A percentile compares a stretch with the other conserved stretches of the same genome.
Evolutionary conservation across 1,284 basidiomycete genomes (phyloP).

Genomic region (Moniliella sp.): DNA sequence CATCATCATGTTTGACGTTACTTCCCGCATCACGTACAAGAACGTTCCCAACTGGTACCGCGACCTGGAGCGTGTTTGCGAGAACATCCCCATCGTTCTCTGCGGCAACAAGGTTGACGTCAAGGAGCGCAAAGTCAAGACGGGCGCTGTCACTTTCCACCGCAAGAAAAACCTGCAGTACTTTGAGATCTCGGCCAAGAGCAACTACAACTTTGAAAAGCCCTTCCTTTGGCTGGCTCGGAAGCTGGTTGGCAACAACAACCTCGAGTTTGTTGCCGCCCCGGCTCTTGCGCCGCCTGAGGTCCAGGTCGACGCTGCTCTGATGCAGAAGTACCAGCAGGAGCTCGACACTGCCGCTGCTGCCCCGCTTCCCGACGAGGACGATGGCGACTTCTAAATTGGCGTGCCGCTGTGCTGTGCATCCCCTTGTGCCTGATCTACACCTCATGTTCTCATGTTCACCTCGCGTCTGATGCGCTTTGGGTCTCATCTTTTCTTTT

Average conservation of each 20-base stretch:
- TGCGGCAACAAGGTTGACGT: constrained; percentile 99
- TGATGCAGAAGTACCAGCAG: constrained; percentile 63
- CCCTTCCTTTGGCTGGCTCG: constrained; percentile 98
- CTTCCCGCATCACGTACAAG: constrained; percentile 98
- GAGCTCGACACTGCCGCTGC: constrained; percentile 47
- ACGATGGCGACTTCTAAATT: constrained; percentile 37
- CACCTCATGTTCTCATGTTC: too few relatives aligned
- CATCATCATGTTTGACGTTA: constrained; percentile 99
- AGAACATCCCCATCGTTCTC: constrained; percentile 95
- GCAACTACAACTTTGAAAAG: constrained; percentile 99
- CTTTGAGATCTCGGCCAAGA: constrained; percentile 98
- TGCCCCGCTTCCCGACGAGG: constrained; percentile 40
- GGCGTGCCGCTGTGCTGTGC: too few relatives aligned
- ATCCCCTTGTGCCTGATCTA: too few relatives aligned
- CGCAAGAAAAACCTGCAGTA: constrained; percentile 99
- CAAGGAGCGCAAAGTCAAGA: constrained; percentile 99
- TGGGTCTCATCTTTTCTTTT: too few relatives aligned
- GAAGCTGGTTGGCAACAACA: constrained; percentile 80
- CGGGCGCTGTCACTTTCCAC: constrained; percentile 93
- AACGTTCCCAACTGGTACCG: constrained; percentile 99
- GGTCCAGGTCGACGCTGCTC: constrained; percentile 55
- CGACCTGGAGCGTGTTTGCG: constrained; percentile 95
- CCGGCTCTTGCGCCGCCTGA: constrained; percentile 87
- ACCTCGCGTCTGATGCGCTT: too few relatives aligned
- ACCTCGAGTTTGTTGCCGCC: constrained; percentile 84